Evolutionary conservation across 1,284 basidiomycete species (phyloP), one percentile per base, ranked within the genome.

Genomic region (Cutaneotrichosporon cutaneum): DNA sequence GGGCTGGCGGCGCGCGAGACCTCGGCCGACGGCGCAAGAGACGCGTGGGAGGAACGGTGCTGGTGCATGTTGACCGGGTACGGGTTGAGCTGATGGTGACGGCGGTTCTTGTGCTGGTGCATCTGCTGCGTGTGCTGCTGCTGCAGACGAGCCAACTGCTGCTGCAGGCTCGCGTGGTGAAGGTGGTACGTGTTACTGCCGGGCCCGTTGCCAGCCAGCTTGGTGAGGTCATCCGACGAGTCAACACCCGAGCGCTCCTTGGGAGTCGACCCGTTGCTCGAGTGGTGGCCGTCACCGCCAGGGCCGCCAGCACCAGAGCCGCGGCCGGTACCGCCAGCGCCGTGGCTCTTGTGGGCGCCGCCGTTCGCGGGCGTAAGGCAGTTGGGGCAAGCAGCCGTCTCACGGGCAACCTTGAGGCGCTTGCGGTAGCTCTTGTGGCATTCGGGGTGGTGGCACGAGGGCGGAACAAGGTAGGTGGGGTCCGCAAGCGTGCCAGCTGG

Each of bases 381-480:
- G 61, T 75, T 76, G 33, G 78, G 78, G 62, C 78, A 79, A 0
- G 77, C 78, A 57, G 76, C 74, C 16, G 77, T 79, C 66, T 76
- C 72, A 45, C 77, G 77, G n/a, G 77, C 79, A 9, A 77, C 71
- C 74, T 81, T 80, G 55, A 82, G 74, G 22, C 80, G 72, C 62
- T 80, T 81, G 32, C 80, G 73, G 67, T 81, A 82, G 54, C 77
- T 79, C 72, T 81, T 81, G 69, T 82, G 81, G 65, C 82, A 82
- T 18, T 82, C 82, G 53, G 82, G 80, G 64, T 82, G 82, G 67
- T 79, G 81, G 62, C 82, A 82, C 8, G 76, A 70, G 7, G 82
- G 82, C 2, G 81, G 81, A 2, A 78, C 73, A 45, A 79, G 73
- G 63, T 81, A 81, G 5, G 79, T 80, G 24, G 78, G 76, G 65